phyloP scores from a whole-genome alignment of 2,329 filamentous ascomycete genomes.

The Phymatotrichopsis omnivora region DNA sequence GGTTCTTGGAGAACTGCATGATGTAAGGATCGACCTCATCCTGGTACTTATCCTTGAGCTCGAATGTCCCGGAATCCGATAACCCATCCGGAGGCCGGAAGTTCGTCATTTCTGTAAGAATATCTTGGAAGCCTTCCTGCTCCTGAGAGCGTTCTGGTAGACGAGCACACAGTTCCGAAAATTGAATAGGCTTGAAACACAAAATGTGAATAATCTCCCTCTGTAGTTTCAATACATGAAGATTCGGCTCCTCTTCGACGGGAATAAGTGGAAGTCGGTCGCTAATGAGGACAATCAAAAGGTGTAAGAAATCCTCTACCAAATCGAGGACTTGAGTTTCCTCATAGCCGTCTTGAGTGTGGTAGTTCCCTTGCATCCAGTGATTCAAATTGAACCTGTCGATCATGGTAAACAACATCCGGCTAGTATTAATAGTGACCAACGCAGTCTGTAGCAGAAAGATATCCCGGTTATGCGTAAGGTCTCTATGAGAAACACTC shows the following conservation, averaged over 20 bases:
- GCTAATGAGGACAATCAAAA: constrained; percentile 81
- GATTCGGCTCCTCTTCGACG: constrained; percentile 52
- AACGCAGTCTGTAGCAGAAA: constrained; percentile 87
- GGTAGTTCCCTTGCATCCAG: constrained; percentile 79
- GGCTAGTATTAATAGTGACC: constrained; percentile 70
- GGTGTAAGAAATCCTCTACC: constrained; percentile 88
- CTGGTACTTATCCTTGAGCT: constrained; percentile 75
- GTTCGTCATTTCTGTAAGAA: constrained; percentile 76
- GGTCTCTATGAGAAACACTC: constrained; percentile 77
- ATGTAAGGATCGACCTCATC: constrained; percentile 91
- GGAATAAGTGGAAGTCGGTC: constrained; percentile 74
- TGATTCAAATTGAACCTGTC: constrained; percentile 81
- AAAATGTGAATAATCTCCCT: constrained; percentile 87
- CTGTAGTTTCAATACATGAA: constrained; percentile 61
- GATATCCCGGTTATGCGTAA: constrained; percentile 88
- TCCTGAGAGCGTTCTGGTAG: constrained; percentile 84
- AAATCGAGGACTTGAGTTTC: constrained; percentile 83
- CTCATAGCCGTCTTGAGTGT: constrained; percentile 62
- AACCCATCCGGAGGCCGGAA: constrained; percentile 87
- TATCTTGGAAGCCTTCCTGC: constrained; percentile 72
- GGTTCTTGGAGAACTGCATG: constrained; percentile 92
- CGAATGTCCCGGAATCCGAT: constrained; percentile 87
- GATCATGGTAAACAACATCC: constrained; percentile 78
- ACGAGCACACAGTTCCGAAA: constrained; percentile 78
- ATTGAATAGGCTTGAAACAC: constrained; percentile 92